Percentiles rank a stretch among this genome's conserved stretches.
phyloP scores from a whole-genome alignment of 768 basidiomycete genomes.

The Boletales sp. region DNA sequence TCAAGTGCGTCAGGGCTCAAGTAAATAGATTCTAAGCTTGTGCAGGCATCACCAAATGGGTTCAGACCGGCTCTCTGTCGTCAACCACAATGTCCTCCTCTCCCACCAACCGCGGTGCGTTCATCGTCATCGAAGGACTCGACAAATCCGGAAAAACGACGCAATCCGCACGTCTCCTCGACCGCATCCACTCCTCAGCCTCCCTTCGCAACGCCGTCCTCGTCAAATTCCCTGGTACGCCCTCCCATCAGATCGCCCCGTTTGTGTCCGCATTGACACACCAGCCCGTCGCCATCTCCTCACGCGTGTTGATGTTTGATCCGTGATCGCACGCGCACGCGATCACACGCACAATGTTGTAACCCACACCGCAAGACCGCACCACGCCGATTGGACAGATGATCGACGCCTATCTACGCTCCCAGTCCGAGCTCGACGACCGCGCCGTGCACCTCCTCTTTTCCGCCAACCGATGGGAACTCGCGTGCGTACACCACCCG shows the following conservation, averaged over 20 bases:
- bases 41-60: no score
- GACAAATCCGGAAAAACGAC: constrained; percentile 95
- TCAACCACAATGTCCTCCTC: not conserved
- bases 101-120: constrained; percentile 54
- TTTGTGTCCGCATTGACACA: no score
- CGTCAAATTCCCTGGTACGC: constrained; percentile 87
- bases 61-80: no score
- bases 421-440: constrained; percentile 85
- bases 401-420: constrained; percentile 90
- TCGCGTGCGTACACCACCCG: constrained; percentile 52
- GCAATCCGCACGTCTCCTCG: constrained; percentile 62
- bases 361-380: constrained; percentile 53
- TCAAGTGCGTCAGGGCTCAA: no score
- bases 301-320: no score
- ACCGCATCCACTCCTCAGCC: constrained; percentile 42
- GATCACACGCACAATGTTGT: not conserved
- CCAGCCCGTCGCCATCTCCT: no score
- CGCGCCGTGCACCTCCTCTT: constrained; percentile 91
- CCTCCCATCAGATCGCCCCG: no score
- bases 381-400: constrained; percentile 88
- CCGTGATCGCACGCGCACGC: not conserved
- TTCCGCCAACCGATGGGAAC: constrained; percentile 96
- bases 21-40: no score
- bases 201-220: constrained; percentile 40
- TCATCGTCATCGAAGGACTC: constrained; percentile 95